Conservation (phyloP, 2,329 filamentous ascomycete genomes). For the Penicillium sp. region DNA sequence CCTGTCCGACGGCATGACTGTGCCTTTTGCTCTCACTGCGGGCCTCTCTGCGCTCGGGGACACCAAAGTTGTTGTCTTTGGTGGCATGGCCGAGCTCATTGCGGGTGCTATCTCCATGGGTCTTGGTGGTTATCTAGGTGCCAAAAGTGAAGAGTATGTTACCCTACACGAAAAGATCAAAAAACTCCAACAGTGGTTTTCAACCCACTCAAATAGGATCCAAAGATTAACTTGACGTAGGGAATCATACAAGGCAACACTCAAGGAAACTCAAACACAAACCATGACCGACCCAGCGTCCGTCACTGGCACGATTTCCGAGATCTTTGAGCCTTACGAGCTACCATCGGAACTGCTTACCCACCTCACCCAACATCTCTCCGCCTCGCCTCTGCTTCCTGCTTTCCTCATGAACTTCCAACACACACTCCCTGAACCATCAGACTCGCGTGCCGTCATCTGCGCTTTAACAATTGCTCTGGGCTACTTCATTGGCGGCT, state of each 20-base stretch:
- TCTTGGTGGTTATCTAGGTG: conserved; percentile 70
- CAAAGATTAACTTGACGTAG: conserved; percentile 16
- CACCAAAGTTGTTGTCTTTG: conserved; percentile 67
- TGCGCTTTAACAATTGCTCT: conserved; percentile 43
- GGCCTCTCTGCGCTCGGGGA: conserved; percentile 63
- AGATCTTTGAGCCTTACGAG: conserved; percentile 42
- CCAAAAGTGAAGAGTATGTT: conserved; percentile 46
- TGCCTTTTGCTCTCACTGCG: conserved; percentile 76
- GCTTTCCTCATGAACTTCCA: conserved; percentile 45
- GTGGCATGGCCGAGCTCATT: conserved; percentile 72
- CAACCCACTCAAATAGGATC: neutral
- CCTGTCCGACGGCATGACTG: conserved; percentile 74
- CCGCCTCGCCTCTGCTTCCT: conserved; percentile 37
- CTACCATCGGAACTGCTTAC: conserved; percentile 36
- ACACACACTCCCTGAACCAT: conserved; percentile 40
- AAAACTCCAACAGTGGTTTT: neutral
- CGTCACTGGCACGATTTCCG: conserved; percentile 32
- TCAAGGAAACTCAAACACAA: conserved; percentile 36
- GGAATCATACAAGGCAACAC: conserved; percentile 41
- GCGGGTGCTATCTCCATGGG: conserved; percentile 77
- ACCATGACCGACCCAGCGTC: conserved; percentile 32
- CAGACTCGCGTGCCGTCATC: conserved; percentile 36
- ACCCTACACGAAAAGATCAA: neutral
- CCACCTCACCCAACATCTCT: conserved; percentile 38
- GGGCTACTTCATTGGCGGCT: conserved; percentile 45